Conservation (phyloP, 495 filamentous ascomycete genomes). For the Hyaloscypha variabilis region DNA sequence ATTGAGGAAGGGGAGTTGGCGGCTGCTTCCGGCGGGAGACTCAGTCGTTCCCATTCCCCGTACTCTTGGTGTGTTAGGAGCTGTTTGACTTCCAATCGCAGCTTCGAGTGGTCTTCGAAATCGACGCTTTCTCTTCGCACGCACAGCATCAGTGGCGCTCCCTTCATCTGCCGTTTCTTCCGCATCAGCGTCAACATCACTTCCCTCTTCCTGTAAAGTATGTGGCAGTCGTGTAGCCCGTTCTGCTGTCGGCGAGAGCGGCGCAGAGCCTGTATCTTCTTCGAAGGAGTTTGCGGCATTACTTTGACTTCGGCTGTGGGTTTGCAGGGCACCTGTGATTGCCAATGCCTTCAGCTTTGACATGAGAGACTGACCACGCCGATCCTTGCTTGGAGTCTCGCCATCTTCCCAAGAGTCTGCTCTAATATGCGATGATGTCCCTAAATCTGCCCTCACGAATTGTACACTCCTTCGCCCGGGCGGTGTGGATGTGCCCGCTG, state of each 20-base stretch:
- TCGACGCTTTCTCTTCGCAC: slow-evolving; percentile 55
- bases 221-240: slow-evolving; percentile 43
- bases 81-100: slow-evolving; percentile 45
- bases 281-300: slow-evolving; percentile 36
- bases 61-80: slow-evolving; percentile 63
- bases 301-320: slow-evolving; percentile 46
- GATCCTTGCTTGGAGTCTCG: slow-evolving; percentile 46
- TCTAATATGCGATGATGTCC: slow-evolving; percentile 48
- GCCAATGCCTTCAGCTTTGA: slow-evolving; percentile 65
- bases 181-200: slow-evolving; percentile 73
- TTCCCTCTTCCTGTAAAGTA: slow-evolving; percentile 62
- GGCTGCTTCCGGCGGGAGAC: slow-evolving; percentile 51
- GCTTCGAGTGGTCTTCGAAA: slow-evolving; percentile 45
- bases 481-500: slow-evolving; percentile 43
- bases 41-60: slow-evolving; percentile 49
- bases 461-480: slow-evolving; percentile 64
- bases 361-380: slow-evolving; percentile 63
- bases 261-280: slow-evolving; percentile 49
- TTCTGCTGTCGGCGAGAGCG: slow-evolving; percentile 39
- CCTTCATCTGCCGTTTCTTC: slow-evolving; percentile 68
- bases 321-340: slow-evolving; percentile 40
- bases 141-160: slow-evolving; percentile 43
- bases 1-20: slow-evolving; percentile 56
- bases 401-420: slow-evolving; percentile 62
- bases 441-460: slow-evolving; percentile 57